phyloP scores from a whole-genome alignment of 495 filamentous ascomycete species.

The Penicillium ucsense region DNA sequence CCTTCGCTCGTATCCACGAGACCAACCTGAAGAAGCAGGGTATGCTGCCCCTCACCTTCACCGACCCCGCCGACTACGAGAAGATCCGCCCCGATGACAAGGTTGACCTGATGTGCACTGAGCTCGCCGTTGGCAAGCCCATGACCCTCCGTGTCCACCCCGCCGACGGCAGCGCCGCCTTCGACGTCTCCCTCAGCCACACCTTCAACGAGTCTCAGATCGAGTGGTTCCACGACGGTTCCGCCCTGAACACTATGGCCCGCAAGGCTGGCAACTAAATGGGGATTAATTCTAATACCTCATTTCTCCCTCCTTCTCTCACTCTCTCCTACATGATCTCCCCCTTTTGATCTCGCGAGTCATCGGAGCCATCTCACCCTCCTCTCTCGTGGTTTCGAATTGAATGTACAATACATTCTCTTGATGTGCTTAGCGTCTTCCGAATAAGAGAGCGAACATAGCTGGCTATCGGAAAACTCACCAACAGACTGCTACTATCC shows the following conservation, averaged over 20 bases:
- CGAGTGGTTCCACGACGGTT: slow-evolving; percentile 96
- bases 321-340: background rate
- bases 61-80: slow-evolving; percentile 93
- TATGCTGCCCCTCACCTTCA: slow-evolving; percentile 96
- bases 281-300: background rate
- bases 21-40: slow-evolving; percentile 99
- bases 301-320: background rate
- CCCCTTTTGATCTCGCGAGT: too few species aligned
- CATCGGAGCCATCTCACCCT: too few species aligned
- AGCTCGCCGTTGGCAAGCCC: slow-evolving; percentile 89
- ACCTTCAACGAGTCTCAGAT: slow-evolving; percentile 97
- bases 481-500: too few species aligned
- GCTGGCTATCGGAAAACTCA: too few species aligned
- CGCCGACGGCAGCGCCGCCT: slow-evolving; percentile 61
- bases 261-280: slow-evolving; percentile 46
- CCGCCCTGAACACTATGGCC: slow-evolving; percentile 96
- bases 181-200: slow-evolving; percentile 77
- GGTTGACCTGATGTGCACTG: slow-evolving; percentile 80
- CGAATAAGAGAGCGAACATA: slow-evolving; percentile 5
- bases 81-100: slow-evolving; percentile 90
- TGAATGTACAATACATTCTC: slow-evolving; percentile 27
- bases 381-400: background rate
- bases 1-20: slow-evolving; percentile 99
- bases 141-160: slow-evolving; percentile 87
- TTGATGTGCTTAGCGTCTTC: slow-evolving; percentile 12